Percentiles rank a stretch among this genome's conserved stretches.
Evolutionary conservation across 306 rosid species (phyloP).

Genomic region (Glycine soja): DNA sequence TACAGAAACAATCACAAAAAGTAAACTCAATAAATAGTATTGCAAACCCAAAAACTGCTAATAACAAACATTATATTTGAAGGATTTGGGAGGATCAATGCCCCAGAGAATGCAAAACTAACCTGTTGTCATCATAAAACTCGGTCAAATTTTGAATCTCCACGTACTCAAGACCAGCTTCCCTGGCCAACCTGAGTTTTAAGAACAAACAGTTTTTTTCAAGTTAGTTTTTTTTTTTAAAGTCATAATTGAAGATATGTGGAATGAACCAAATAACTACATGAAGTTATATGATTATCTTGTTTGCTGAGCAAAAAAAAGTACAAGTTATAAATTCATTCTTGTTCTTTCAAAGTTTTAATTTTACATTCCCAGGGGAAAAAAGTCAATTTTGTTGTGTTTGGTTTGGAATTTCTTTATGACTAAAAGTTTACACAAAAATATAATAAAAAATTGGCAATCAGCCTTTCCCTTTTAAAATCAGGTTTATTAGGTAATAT

Average conservation of each 20-base stretch:
- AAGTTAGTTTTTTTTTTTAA: constrained; percentile 20
- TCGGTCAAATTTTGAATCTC: constrained; percentile 96
- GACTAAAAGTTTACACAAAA: constrained; percentile 17
- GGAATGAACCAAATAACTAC: constrained; percentile 12
- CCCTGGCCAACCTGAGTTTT: constrained; percentile 87
- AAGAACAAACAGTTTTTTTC: constrained; percentile 9
- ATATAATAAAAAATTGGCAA: constrained; percentile 18
- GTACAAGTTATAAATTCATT: not conserved
- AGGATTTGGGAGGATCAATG: constrained; percentile 33
- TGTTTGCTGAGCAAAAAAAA: too few relatives aligned
- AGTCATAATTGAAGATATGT: constrained; percentile 28
- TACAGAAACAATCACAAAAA: constrained; percentile 45
- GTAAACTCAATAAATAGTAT: constrained; percentile 40
- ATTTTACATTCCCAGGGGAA: constrained; percentile 25
- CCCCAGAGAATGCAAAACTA: constrained; percentile 35
- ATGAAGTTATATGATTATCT: too few relatives aligned
- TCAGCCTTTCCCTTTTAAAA: constrained; percentile 27
- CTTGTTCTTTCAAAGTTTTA: constrained; percentile 1
- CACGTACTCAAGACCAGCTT: constrained; percentile 94
- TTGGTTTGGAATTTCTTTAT: constrained; percentile 21
- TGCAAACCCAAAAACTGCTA: constrained; percentile 30
- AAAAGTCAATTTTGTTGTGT: constrained; percentile 14
- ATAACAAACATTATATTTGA: constrained; percentile 27
- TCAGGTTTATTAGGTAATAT: constrained; percentile 22
- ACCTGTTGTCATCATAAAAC: constrained; percentile 97